Base-by-base conservation (phyloP, 495 filamentous ascomycete genomes). In the Pseudoneurospora amorphoporcata region DNA sequence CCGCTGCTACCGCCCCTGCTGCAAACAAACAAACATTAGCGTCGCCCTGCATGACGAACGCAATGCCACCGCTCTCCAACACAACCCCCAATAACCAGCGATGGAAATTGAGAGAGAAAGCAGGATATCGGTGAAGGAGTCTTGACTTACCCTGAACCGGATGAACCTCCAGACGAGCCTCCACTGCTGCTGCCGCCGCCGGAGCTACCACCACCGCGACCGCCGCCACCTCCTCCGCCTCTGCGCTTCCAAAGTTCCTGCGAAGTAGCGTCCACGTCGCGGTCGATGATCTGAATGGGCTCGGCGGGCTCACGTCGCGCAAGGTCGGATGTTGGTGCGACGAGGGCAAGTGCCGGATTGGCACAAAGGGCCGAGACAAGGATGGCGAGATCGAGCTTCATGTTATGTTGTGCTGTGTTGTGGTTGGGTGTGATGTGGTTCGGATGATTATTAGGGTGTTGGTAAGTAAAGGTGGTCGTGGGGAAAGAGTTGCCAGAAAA, bases 161-260 rank as follows among this genome's bases (percentile, higher is more conserved):
- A 53, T 45, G 43, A 45, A 8, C 42, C 42, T 45, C 84, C 84
- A 39, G 82, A 23, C 8, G 47, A 61, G 39, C 82, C 79, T 19
- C 84, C 83, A 65, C 82, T 79, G 73, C 81, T 77, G 40, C 80
- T 79, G 45, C 81, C 76, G 35, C 83, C 82, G 37, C 37, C 37
- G 14, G 68, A 53, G 38, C 83, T 82, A 37, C 84, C 86, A 45
- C 83, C 82, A 10, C 86, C 85, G 73, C 85, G 81, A 72, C 86
- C 84, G 32, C 85, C 84, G 29, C 83, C 79, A 32, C 86, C 84
- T 14, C 86, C 86, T 65, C 86, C 86, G 41, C 86, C 88, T 73
- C 86, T 86, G 41, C 88, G 82, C 82, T 88, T 90, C 83, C 83
- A 86, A 74, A 89, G 77, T 2, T 87, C 83, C 42, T 82, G 75